Evolutionary conservation across 208 protist species (phyloP), one percentile per base, ranked within the genome.

Genomic region (Trypanosoma platydactyli): DNA sequence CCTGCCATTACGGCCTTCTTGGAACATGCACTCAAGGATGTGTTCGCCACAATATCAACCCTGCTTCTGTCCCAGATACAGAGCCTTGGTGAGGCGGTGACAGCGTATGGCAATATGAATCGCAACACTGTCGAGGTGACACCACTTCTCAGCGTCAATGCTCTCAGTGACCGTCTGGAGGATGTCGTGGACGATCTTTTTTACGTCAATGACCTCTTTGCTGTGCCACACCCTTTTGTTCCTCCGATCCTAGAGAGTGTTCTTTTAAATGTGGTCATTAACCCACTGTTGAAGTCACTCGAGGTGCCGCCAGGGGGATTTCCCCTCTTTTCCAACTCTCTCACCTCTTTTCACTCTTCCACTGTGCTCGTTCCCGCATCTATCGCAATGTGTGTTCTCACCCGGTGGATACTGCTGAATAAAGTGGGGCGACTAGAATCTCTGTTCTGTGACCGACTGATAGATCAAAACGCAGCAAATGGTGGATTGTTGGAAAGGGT

Each of bases 131-230:
- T 18, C 4, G 18, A 51, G 29, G 1, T n/a, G 40, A 18, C 62
- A 54, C 48, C 41, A 5, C 38, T 58, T 9, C 40, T 55, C 22
- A 46, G 27, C 44, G 24, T 73, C 42, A n/a, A 27, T 52, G 53
- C 64, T 24, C 12, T 87, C 15, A 60, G 52, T 22, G 63, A 57
- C 38, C 55, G 45, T 9, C 44, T 92, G 45, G 91, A 96, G 50
- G 86, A 94, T 66, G 57, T 90, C 35, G 69, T 94, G 63, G 91
- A 96, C 54, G 86, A 94, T 48, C 57, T 89, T 3, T 81, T 88
- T 60, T 96, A 94, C 62, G 25, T 94, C 20, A 94, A 94, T 69
- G 91, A 96, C 53, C 66, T 96, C 16, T 80, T 77, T 60, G 65
- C 59, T n/a, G 61, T 82, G 1, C 74, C 84, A 7, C 71, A 76